Evolutionary conservation across 1,284 basidiomycete species (phyloP).

Genomic region (Microbotryum violaceum): DNA sequence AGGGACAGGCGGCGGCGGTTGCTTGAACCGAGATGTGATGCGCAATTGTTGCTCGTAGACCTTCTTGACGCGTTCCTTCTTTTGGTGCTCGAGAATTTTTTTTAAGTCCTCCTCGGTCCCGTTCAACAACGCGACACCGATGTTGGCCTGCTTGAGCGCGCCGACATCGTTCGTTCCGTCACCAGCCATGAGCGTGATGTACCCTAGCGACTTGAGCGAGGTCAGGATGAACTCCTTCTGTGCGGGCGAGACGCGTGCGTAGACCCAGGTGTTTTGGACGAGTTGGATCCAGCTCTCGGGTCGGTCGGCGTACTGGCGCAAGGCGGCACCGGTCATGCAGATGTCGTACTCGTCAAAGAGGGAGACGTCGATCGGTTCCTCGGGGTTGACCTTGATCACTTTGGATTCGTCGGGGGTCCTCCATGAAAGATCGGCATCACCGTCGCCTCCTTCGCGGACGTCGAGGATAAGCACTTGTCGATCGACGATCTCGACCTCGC

Average conservation of each 20-base stretch:
- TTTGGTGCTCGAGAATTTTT: slow-evolving; percentile 86
- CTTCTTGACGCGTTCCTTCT: slow-evolving; percentile 80
- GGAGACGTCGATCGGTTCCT: slow-evolving; percentile 62
- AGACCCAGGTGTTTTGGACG: slow-evolving; percentile 90
- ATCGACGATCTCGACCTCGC: slow-evolving; percentile 90
- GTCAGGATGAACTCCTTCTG: slow-evolving; percentile 92
- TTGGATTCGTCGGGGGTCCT: slow-evolving; percentile 77
- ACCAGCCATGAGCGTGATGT: slow-evolving; percentile 87
- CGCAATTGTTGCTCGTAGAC: slow-evolving; percentile 90
- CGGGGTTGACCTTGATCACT: slow-evolving; percentile 71
- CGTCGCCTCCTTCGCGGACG: slow-evolving; percentile 65
- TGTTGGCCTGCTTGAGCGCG: slow-evolving; percentile 89
- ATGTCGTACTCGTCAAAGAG: slow-evolving; percentile 83
- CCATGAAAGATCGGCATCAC: slow-evolving; percentile 47
- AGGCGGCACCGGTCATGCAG: slow-evolving; percentile 83
- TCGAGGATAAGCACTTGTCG: slow-evolving; percentile 86
- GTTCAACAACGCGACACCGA: slow-evolving; percentile 85
- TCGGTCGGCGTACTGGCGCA: slow-evolving; percentile 66
- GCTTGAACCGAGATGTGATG: slow-evolving; percentile 78
- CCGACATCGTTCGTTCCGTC: slow-evolving; percentile 97
- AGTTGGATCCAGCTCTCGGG: slow-evolving; percentile 61
- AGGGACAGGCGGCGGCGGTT: slow-evolving; percentile 75
- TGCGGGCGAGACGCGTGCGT: slow-evolving; percentile 86
- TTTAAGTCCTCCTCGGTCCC: slow-evolving; percentile 82
- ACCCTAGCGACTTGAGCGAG: slow-evolving; percentile 76